These are phyloP conservation scores for Trichocladium uniseriatum DNA, from an alignment of 495 filamentous ascomycete species.

Conservation along the genomic window DNA sequence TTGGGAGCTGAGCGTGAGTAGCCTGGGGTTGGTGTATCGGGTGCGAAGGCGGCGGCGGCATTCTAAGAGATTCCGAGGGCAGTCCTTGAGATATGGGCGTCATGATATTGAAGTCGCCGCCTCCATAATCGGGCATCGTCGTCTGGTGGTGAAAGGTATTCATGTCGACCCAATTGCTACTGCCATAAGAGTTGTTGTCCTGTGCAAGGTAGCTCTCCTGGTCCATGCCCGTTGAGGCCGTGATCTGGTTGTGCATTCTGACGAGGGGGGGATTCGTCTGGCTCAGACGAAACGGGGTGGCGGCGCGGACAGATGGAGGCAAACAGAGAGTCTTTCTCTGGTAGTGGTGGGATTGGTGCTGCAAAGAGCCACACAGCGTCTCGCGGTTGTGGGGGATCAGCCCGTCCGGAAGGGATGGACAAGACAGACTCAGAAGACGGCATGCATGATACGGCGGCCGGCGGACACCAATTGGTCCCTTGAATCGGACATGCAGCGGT, in stretches of 20 bases:
- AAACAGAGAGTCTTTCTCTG: constrained; percentile 12
- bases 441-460: constrained; percentile 25
- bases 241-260: constrained; percentile 44
- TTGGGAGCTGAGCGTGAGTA: constrained; percentile 40
- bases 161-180: constrained; percentile 41
- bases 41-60: constrained; percentile 34
- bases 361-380: constrained; percentile 17
- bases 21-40: constrained; percentile 27
- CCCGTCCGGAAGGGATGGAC: constrained; percentile 19
- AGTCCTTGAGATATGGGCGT: constrained; percentile 37
- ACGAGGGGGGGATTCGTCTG: constrained; percentile 23
- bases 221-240: constrained; percentile 39
- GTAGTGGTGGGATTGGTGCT: constrained; percentile 12
- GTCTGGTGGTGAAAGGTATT: constrained; percentile 36
- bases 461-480: constrained; percentile 21
- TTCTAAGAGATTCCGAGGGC: constrained; percentile 36
- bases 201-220: constrained; percentile 40
- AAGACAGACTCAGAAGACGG: constrained; percentile 19
- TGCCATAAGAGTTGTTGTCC: constrained; percentile 27
- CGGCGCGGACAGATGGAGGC: constrained; percentile 21
- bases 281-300: constrained; percentile 22
- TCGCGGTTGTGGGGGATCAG: constrained; percentile 18
- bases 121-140: constrained; percentile 39
- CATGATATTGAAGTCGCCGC: too few species aligned
- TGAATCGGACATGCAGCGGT: constrained; percentile 23